Percentiles rank a stretch among this genome's conserved stretches.
Conservation (phyloP, 306 rosid genomes). For the Vicia faba region DNA sequence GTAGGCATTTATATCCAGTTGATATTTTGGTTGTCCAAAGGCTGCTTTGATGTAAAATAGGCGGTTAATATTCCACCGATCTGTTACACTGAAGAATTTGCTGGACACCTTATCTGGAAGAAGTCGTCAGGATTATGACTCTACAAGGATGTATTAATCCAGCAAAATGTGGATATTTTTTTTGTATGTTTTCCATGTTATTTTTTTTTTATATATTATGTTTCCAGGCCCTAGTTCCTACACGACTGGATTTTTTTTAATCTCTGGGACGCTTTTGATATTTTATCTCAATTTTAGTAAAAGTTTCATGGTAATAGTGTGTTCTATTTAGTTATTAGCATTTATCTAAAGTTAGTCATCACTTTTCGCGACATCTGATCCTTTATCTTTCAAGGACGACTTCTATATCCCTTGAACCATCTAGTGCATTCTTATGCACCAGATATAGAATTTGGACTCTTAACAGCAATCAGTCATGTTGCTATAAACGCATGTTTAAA, state of each 20-base stretch:
- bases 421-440: background rate
- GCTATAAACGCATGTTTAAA: background rate
- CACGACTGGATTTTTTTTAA: conserved; percentile 41
- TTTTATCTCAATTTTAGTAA: conserved; percentile 34
- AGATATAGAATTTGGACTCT: background rate
- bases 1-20: conserved; percentile 45
- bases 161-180: conserved; percentile 59
- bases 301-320: conserved; percentile 37
- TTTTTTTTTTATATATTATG: background rate
- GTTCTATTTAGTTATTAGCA: conserved; percentile 1
- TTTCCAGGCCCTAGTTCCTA: conserved; percentile 39
- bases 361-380: background rate
- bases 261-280: conserved; percentile 46
- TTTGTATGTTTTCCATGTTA: conserved; percentile 34
- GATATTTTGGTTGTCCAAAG: conserved; percentile 49
- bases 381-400: background rate
- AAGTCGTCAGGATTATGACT: conserved; percentile 49
- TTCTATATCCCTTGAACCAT: background rate
- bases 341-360: background rate
- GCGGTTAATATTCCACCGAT: conserved; percentile 54
- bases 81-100: conserved; percentile 53
- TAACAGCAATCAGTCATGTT: background rate
- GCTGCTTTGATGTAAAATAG: conserved; percentile 58
- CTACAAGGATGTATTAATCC: conserved; percentile 52
- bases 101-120: conserved; percentile 56